Percentiles rank a stretch among this genome's conserved stretches.
phyloP scores from a whole-genome alignment of 1,284 basidiomycete species.

The Sporisorium sorghi region DNA sequence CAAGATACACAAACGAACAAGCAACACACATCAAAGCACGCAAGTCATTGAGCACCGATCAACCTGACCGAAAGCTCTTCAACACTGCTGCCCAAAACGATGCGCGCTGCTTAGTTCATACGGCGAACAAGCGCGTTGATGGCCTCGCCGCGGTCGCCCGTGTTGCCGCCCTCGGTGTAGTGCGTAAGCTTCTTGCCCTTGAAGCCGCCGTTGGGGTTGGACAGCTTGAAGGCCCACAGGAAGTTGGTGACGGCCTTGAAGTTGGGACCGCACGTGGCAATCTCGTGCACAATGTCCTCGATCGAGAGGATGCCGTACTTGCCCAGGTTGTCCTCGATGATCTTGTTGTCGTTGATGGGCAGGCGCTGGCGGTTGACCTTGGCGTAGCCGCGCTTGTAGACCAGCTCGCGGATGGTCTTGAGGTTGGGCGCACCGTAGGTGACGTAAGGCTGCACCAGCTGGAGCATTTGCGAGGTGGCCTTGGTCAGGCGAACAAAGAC shows the following conservation, averaged over 20 bases:
- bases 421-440: slow-evolving; percentile 90
- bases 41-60: no score
- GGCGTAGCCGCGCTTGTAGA: slow-evolving; percentile 99
- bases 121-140: slow-evolving; percentile 97
- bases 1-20: slow-evolving; percentile 27
- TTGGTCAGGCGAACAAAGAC: slow-evolving; percentile 97
- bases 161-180: slow-evolving; percentile 77
- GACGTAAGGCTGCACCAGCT: slow-evolving; percentile 95
- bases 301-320: slow-evolving; percentile 96
- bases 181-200: slow-evolving; percentile 92
- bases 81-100: neutral
- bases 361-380: slow-evolving; percentile 98
- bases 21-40: slow-evolving; percentile 4
- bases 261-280: slow-evolving; percentile 93
- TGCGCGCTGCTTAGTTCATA: slow-evolving; percentile 74
- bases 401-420: slow-evolving; percentile 94
- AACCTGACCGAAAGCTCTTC: no score
- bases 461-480: slow-evolving; percentile 97
- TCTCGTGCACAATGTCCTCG: slow-evolving; percentile 98
- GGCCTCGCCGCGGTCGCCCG: slow-evolving; percentile 91
- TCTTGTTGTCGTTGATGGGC: slow-evolving; percentile 90
- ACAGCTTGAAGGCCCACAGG: slow-evolving; percentile 99
- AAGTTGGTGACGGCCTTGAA: slow-evolving; percentile 91
- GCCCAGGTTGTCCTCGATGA: slow-evolving; percentile 92
- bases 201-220: slow-evolving; percentile 98